Percentiles rank a stretch among this genome's conserved stretches.
Conservation (phyloP, 768 basidiomycete species). For the Lepiota subincarnata region DNA sequence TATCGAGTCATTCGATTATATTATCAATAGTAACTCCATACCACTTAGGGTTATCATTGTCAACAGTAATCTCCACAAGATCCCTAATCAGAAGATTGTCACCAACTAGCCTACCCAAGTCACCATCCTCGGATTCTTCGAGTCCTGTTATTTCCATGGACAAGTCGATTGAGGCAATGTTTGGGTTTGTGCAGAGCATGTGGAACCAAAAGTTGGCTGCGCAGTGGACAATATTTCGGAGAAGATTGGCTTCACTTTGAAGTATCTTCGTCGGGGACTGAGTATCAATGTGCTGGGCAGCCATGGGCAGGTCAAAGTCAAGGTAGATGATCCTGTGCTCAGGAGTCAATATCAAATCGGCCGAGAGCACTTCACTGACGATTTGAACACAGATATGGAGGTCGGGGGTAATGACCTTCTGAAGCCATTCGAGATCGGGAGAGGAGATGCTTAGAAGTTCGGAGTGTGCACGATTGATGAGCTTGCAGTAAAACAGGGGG, state of each 20-base stretch:
- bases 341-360: slow-evolving; percentile 18
- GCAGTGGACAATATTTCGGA: slow-evolving; percentile 18
- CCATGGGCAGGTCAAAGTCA: slow-evolving; percentile 21
- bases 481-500: slow-evolving; percentile 22
- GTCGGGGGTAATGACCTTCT: slow-evolving; percentile 17
- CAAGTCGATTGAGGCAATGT: slow-evolving; percentile 15
- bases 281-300: slow-evolving; percentile 19
- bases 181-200: slow-evolving; percentile 19
- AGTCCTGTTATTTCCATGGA: slow-evolving; percentile 29
- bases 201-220: slow-evolving; percentile 26
- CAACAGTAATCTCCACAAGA: slow-evolving; percentile 22
- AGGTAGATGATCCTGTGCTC: slow-evolving; percentile 18
- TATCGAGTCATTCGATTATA: slow-evolving; percentile 22
- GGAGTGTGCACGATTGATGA: slow-evolving; percentile 15
- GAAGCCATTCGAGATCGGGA: slow-evolving; percentile 22
- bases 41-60: too few relatives aligned
- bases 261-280: slow-evolving; percentile 17
- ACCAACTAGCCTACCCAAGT: slow-evolving; percentile 18
- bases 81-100: slow-evolving; percentile 26
- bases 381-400: slow-evolving; percentile 13
- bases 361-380: slow-evolving; percentile 15
- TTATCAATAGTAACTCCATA: too few relatives aligned
- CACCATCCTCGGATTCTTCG: slow-evolving; percentile 17
- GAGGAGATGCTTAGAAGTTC: slow-evolving; percentile 20
- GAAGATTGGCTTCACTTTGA: slow-evolving; percentile 4